These are phyloP conservation scores for Pseudopediastrum boryanum DNA, from an alignment of 139 green algal genomes.

Conservation along the genomic window DNA sequence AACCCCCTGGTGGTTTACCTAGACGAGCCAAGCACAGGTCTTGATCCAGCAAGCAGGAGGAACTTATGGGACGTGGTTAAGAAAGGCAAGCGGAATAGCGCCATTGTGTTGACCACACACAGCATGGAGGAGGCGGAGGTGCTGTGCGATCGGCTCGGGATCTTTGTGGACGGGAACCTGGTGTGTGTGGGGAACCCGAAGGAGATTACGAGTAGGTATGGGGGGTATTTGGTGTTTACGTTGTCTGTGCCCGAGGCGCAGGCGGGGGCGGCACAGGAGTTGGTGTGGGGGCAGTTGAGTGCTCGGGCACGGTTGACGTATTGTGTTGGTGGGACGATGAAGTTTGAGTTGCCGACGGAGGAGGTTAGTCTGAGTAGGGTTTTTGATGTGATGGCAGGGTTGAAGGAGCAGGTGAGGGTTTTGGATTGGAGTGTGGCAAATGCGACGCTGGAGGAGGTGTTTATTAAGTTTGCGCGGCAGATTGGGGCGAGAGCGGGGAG, in stretches of 20 bases:
- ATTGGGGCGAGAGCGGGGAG: slow-evolving; percentile 6
- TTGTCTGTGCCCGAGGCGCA: slow-evolving; percentile 49
- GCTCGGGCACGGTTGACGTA: slow-evolving; percentile 66
- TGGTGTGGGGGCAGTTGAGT: slow-evolving; percentile 46
- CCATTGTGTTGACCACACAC: slow-evolving; percentile 89
- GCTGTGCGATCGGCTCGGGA: slow-evolving; percentile 72
- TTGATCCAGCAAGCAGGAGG: slow-evolving; percentile 79
- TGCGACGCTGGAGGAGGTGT: slow-evolving; percentile 91
- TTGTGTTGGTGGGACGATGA: slow-evolving; percentile 50
- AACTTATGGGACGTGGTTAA: slow-evolving; percentile 81
- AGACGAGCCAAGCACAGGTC: slow-evolving; percentile 88
- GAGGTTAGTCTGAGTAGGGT: slow-evolving; percentile 51
- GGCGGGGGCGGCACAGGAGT: slow-evolving; percentile 45
- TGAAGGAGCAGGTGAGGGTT: slow-evolving; percentile 50
- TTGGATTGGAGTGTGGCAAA: slow-evolving; percentile 88
- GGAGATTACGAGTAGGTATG: slow-evolving; percentile 77
- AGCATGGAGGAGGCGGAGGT: slow-evolving; percentile 83
- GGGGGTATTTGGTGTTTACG: slow-evolving; percentile 70
- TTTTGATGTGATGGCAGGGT: slow-evolving; percentile 58
- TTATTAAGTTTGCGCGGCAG: slow-evolving; percentile 54
- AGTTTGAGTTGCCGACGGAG: slow-evolving; percentile 61
- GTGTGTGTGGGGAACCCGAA: slow-evolving; percentile 87
- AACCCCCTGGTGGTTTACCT: slow-evolving; percentile 80
- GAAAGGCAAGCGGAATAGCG: slow-evolving; percentile 60
- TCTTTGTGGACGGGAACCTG: slow-evolving; percentile 79